phyloP scores from a whole-genome alignment of 2,329 filamentous ascomycete genomes.

The Huntiella abstrusa region DNA sequence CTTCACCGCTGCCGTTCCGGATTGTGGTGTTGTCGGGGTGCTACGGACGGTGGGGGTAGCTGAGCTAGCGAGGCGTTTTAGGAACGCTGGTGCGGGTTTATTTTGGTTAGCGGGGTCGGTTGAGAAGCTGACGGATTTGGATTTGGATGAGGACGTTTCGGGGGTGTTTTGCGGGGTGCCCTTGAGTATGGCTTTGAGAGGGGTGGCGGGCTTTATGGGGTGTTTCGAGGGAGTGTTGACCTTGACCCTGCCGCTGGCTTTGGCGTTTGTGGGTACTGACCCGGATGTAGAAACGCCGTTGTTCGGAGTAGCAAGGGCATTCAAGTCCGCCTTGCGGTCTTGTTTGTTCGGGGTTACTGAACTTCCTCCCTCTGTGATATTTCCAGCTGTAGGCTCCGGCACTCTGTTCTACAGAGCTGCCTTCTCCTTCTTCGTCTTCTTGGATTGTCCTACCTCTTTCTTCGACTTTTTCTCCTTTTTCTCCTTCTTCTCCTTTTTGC shows the following conservation, averaged over 20 bases:
- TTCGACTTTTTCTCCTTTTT: constrained; percentile 5
- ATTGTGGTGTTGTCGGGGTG: background rate
- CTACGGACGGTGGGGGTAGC: background rate
- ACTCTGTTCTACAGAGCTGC: background rate
- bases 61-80: background rate
- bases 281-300: background rate
- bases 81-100: background rate
- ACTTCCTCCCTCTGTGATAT: background rate
- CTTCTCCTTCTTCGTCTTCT: background rate
- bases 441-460: constrained; percentile 7
- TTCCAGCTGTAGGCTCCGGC: background rate
- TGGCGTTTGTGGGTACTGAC: background rate
- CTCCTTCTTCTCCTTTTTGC: constrained; percentile 10
- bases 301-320: background rate
- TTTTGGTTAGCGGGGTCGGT: no score
- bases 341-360: background rate
- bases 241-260: no score
- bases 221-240: no score
- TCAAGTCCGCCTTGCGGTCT: background rate
- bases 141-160: no score
- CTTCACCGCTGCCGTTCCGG: background rate
- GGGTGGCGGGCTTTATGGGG: no score
- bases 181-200: no score
- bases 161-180: no score
- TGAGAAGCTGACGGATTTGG: no score